Base-by-base conservation (phyloP, 306 rosid genomes). In the Cicer bijugum region DNA sequence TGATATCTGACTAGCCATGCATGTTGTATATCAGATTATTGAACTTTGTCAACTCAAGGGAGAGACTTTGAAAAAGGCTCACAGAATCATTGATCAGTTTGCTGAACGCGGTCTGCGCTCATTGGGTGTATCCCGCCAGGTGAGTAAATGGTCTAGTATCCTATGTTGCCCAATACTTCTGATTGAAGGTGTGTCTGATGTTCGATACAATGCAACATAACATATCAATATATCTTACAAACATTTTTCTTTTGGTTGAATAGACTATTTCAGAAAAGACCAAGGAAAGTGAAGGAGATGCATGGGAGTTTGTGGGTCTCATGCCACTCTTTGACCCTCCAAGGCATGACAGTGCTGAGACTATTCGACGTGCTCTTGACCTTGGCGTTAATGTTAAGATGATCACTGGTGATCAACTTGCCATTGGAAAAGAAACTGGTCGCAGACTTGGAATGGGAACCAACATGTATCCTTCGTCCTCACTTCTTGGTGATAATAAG, bases 381-480 rank as follows among this genome's bases (percentile, higher is more conserved):
- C 95, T 92, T 5, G 96, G 98, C 62, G 98, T 90, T 47, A 90
- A 88, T 65, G 98, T 92, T 58, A 92, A 92, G 90, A 92, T 92
- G 98, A 92, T 92, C 86, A 92, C 98, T 4, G 98, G 98, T 57
- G 98, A 92, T 57, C 98, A 92, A 80, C 98, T 92, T 82, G 98
- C 98, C 78, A 92, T 92, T 45, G 98, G 96, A 0, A 92, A 90
- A 79, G 98, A 92, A 85, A 92, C 98, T 0, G 98, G 96, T 48
- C 89, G 96, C n/a, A 87, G 98, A 69, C 98, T 92, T 35, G 98
- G 98, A 68, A 92, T 92, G 98, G 98, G 98, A 11, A 92, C 96
- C 69, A 92, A 92, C 85, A 92, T 92, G 98, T 92, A 90, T 77
- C 98, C 98, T 50, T 92, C 98, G 10, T 88, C 96, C 5, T 76